A percentile compares a stretch with the other conserved stretches of the same genome.
These are phyloP conservation scores for Apiospora koreana DNA, from an alignment of 2,329 filamentous ascomycete species.

Conservation along the genomic window DNA sequence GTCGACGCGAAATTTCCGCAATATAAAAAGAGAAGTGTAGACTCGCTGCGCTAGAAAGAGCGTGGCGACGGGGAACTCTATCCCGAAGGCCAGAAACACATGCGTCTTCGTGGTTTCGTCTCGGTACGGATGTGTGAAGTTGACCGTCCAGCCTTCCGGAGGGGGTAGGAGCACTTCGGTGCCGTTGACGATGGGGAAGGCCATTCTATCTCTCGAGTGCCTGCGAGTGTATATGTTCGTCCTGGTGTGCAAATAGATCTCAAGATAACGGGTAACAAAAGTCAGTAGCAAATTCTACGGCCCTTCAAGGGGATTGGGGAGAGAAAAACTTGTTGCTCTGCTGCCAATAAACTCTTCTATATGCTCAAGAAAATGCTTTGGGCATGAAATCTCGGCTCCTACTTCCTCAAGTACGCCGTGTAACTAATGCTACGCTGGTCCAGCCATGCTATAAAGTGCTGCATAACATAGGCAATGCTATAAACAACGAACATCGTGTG, in stretches of 20 bases:
- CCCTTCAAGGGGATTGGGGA: neutral
- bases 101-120: neutral
- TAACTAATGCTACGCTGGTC: neutral
- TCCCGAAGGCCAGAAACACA: constrained; percentile 10
- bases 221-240: no score
- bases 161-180: constrained; percentile 15
- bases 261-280: neutral
- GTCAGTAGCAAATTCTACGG: neutral
- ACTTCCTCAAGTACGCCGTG: neutral
- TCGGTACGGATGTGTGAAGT: constrained; percentile 14
- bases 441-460: neutral
- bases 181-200: constrained; percentile 15
- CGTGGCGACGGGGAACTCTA: constrained; percentile 13
- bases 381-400: neutral
- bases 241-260: neutral
- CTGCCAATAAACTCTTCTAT: neutral
- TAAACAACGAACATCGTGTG: neutral
- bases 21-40: constrained; percentile 16
- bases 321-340: no score
- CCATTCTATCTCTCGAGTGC: constrained; percentile 4
- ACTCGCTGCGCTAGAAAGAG: constrained; percentile 15
- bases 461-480: neutral
- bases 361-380: neutral
- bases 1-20: constrained; percentile 14
- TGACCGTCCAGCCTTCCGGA: constrained; percentile 16